Percentiles rank a stretch among this genome's conserved stretches.
Evolutionary conservation across 2,329 filamentous ascomycete species (phyloP).

Genomic region (Hymenoscyphus scutula): DNA sequence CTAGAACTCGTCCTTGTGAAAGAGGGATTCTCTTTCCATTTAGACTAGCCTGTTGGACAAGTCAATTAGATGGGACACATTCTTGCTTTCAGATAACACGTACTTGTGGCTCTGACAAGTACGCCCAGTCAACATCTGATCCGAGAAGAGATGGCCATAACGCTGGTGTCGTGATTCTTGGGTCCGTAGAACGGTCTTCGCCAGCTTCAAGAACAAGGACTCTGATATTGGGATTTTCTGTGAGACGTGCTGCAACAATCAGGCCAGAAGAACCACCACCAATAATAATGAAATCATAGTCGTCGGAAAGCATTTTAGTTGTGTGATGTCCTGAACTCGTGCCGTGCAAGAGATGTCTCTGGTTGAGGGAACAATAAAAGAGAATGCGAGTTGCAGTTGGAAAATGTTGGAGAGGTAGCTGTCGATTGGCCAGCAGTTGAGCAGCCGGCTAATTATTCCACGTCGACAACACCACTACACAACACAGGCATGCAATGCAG

Average conservation of each 20-base stretch:
- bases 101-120: constrained; percentile 1
- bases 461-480: too few relatives aligned
- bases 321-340: too few relatives aligned
- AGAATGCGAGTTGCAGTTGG: too few relatives aligned
- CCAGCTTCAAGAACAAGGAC: constrained; percentile 4
- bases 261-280: not conserved
- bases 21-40: constrained; percentile 8
- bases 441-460: too few relatives aligned
- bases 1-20: constrained; percentile 38
- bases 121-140: not conserved
- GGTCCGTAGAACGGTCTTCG: not conserved
- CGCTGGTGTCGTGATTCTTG: constrained; percentile 4
- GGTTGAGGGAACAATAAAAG: too few relatives aligned
- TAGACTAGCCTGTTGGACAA: not conserved
- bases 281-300: not conserved
- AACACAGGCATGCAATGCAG: too few relatives aligned
- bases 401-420: too few relatives aligned
- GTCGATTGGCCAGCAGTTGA: too few relatives aligned
- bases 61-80: too few relatives aligned
- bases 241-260: not conserved
- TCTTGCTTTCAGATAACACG: too few relatives aligned
- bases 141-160: not conserved
- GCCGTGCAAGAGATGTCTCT: too few relatives aligned
- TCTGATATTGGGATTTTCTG: not conserved
- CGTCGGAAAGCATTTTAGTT: not conserved